Conservation (phyloP, 352 stramenopile genomes). For the Globisporangium cederbergense region DNA sequence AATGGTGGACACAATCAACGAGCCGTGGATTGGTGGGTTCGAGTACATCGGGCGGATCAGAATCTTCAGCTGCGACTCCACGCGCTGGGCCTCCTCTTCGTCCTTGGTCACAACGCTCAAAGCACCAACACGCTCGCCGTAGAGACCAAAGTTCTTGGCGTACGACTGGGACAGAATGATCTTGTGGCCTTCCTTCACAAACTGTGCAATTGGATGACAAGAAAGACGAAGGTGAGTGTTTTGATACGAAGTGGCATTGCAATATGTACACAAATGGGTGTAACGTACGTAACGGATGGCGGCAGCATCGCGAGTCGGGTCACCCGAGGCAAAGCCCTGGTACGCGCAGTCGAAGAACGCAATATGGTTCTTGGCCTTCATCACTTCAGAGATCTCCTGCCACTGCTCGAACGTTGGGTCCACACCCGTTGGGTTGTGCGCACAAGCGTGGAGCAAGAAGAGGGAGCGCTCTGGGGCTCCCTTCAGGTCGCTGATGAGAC, state of each 20-base stretch:
- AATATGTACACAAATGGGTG: background rate
- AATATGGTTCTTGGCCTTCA: slow-evolving; percentile 96
- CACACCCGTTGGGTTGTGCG: slow-evolving; percentile 98
- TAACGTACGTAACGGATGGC: slow-evolving; percentile 87
- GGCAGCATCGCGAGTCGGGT: slow-evolving; percentile 94
- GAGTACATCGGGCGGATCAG: slow-evolving; percentile 99
- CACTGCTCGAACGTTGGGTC: slow-evolving; percentile 98
- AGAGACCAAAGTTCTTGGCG: slow-evolving; percentile 99
- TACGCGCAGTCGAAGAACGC: slow-evolving; percentile 99
- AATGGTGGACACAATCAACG: slow-evolving; percentile 96
- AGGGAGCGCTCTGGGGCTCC: slow-evolving; percentile 91
- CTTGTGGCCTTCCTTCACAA: slow-evolving; percentile 98
- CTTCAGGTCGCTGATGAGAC: slow-evolving; percentile 94
- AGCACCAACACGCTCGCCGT: slow-evolving; percentile 97
- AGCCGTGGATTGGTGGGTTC: slow-evolving; percentile 98
- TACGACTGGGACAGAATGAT: slow-evolving; percentile 98
- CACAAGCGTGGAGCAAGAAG: slow-evolving; percentile 98
- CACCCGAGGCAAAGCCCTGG: slow-evolving; percentile 97
- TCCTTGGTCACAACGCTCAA: slow-evolving; percentile 93
- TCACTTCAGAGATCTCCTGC: slow-evolving; percentile 93
- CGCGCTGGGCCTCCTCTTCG: slow-evolving; percentile 93
- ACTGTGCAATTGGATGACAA: slow-evolving; percentile 34
- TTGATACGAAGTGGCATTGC: background rate
- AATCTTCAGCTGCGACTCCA: slow-evolving; percentile 98
- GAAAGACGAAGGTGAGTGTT: background rate